phyloP scores from a whole-genome alignment of 2,329 filamentous ascomycete genomes.

The Tolypocladium inflatum region DNA sequence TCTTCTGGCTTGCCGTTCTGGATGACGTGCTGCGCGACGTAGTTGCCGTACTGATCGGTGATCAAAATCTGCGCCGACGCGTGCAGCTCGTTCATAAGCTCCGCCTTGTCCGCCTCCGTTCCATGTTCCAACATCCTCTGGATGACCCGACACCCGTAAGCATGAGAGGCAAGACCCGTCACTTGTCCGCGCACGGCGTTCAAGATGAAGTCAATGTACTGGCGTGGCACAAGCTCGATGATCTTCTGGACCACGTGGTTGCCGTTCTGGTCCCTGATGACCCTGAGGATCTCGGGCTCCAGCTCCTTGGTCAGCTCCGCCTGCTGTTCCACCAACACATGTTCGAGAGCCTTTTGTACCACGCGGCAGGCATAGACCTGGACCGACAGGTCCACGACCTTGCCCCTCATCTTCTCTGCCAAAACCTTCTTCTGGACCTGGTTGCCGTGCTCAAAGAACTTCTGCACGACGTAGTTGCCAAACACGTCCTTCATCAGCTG shows the following conservation, averaged over 20 bases:
- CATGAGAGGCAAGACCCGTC: constrained; percentile 62
- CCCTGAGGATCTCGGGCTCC: constrained; percentile 62
- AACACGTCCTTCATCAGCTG: constrained; percentile 95
- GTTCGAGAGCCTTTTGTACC: constrained; percentile 90
- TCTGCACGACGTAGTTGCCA: constrained; percentile 97
- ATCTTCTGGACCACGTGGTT: constrained; percentile 97
- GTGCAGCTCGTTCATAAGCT: constrained; percentile 72
- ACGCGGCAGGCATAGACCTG: constrained; percentile 94
- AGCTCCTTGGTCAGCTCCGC: constrained; percentile 75
- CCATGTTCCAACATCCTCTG: constrained; percentile 86
- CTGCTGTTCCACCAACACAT: constrained; percentile 88
- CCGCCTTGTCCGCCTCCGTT: constrained; percentile 57
- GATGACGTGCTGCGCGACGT: constrained; percentile 90
- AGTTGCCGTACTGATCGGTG: constrained; percentile 87
- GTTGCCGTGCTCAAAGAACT: constrained; percentile 92
- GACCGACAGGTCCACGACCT: constrained; percentile 67
- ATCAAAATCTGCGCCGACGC: constrained; percentile 63
- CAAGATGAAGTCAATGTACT: constrained; percentile 80
- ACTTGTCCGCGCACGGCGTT: constrained; percentile 70
- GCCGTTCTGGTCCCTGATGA: constrained; percentile 80
- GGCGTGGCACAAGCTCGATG: constrained; percentile 67
- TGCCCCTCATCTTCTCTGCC: constrained; percentile 78
- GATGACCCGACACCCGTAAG: constrained; percentile 85
- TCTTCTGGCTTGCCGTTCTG: constrained; percentile 66
- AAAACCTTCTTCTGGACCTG: constrained; percentile 86